phyloP scores from a whole-genome alignment of 1,284 basidiomycete genomes.

The Filobasidium uniguttulatum region DNA sequence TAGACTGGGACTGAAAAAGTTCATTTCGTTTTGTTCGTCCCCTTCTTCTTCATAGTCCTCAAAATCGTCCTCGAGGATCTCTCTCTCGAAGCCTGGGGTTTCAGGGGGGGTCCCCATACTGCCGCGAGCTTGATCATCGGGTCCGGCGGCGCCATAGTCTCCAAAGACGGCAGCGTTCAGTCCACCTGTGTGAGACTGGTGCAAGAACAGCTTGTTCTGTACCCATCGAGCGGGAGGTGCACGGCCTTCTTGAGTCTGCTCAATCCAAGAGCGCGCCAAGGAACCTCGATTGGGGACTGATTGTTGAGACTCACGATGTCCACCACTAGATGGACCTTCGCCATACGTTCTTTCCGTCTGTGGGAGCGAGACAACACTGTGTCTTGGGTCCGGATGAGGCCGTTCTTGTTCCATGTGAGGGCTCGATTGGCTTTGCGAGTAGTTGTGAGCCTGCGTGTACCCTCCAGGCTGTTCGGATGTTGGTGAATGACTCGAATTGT shows the following conservation, averaged over 20 bases:
- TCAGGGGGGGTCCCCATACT: too few relatives aligned
- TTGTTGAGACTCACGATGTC: constrained; percentile 1
- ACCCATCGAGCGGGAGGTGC: constrained; percentile 30
- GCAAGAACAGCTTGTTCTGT: constrained; percentile 32
- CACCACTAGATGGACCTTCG: constrained; percentile 10
- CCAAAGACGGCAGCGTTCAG: constrained; percentile 41
- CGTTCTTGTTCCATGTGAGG: too few relatives aligned
- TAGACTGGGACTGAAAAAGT: constrained; percentile 73
- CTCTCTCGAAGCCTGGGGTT: constrained; percentile 17
- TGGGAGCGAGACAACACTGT: constrained; percentile 12
- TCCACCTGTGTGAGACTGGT: constrained; percentile 23
- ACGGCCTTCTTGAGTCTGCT: constrained; percentile 13
- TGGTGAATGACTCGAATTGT: too few relatives aligned
- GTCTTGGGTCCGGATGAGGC: constrained; percentile 5
- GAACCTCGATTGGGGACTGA: constrained; percentile 2
- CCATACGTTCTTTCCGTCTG: constrained; percentile 9
- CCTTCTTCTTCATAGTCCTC: constrained; percentile 44
- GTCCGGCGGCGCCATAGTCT: constrained; percentile 31
- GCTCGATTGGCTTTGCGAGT: too few relatives aligned
- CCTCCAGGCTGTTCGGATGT: too few relatives aligned
- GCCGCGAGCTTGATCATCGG: constrained; percentile 16
- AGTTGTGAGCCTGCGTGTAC: too few relatives aligned
- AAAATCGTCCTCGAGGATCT: constrained; percentile 34
- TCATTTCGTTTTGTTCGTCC: constrained; percentile 53
- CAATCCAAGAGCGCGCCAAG: constrained; percentile 12